Conservation (phyloP, 1,284 basidiomycete genomes). For the Quambalaria eucalypti region DNA sequence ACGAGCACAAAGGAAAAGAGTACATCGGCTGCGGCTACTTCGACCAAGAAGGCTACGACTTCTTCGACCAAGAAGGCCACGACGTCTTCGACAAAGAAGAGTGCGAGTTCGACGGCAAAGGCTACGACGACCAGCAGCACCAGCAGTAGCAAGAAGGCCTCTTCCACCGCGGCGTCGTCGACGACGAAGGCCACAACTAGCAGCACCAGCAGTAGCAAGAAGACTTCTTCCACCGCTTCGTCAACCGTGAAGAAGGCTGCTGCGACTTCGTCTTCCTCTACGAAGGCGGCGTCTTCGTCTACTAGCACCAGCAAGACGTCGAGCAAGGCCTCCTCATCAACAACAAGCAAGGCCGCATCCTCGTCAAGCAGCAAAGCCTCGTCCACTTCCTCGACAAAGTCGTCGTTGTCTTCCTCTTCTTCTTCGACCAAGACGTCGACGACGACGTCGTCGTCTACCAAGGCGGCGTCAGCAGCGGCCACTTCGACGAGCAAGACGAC, state of each 20-base stretch:
- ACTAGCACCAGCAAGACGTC: neutral
- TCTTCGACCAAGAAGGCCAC: neutral
- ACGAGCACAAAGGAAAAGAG: neutral
- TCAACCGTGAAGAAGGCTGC: neutral
- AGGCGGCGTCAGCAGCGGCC: slow-evolving; percentile 37
- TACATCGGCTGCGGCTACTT: neutral
- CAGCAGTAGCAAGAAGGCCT: neutral
- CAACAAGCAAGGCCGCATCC: neutral
- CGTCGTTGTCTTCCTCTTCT: slow-evolving; percentile 4
- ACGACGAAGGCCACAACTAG: neutral
- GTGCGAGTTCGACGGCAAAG: neutral
- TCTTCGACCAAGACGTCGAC: slow-evolving; percentile 7
- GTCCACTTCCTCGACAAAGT: slow-evolving; percentile 8
- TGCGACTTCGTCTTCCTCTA: neutral
- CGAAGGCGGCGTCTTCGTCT: neutral
- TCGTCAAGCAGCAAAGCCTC: slow-evolving; percentile 4
- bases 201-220: neutral
- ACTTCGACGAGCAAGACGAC: slow-evolving; percentile 8
- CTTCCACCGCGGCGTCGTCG: no score
- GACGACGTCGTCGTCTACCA: slow-evolving; percentile 46
- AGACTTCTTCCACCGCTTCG: neutral
- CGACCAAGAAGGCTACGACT: neutral
- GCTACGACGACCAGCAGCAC: neutral
- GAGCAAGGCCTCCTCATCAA: neutral
- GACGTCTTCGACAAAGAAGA: no score